Percentiles rank a stretch among this genome's conserved stretches.
Evolutionary conservation across 371 early-diverging fungal species (phyloP).

Genomic region (Chytridium lagenaria): DNA sequence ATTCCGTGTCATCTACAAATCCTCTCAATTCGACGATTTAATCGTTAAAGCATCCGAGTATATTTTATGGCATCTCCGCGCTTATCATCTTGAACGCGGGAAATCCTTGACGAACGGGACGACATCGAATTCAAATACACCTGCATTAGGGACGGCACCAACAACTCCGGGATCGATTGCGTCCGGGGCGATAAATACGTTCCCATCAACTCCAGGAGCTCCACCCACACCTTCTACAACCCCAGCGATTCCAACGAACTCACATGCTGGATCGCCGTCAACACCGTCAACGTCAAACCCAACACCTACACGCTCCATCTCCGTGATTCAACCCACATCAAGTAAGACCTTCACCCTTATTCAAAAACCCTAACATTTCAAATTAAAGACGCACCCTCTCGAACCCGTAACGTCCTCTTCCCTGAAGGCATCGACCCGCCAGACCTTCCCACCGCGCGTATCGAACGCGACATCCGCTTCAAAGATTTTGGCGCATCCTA

Average conservation of each 20-base stretch:
- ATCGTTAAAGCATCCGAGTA: constrained; percentile 35
- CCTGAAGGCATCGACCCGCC: constrained; percentile 20
- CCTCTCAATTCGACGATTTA: constrained; percentile 39
- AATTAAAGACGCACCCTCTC: constrained; percentile 5
- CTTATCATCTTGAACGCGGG: constrained; percentile 29
- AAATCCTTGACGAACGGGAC: not conserved
- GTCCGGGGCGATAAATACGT: not conserved
- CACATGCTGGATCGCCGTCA: not conserved
- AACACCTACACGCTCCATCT: not conserved
- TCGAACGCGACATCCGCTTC: constrained; percentile 19
- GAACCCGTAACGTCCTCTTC: not conserved
- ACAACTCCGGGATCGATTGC: not conserved
- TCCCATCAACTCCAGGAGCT: not conserved
- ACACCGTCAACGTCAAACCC: not conserved
- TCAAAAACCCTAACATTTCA: not conserved
- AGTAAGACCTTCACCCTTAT: no score
- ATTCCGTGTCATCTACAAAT: constrained; percentile 35
- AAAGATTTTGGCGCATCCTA: constrained; percentile 43
- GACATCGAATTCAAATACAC: not conserved
- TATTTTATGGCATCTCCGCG: constrained; percentile 28
- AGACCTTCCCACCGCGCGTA: constrained; percentile 15
- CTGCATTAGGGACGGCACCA: not conserved
- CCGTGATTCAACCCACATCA: not conserved
- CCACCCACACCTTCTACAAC: no score
- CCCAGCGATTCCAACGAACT: not conserved